Evolutionary conservation across 2,329 filamentous ascomycete species (phyloP).

Genomic region (Triangularia verruculosa): DNA sequence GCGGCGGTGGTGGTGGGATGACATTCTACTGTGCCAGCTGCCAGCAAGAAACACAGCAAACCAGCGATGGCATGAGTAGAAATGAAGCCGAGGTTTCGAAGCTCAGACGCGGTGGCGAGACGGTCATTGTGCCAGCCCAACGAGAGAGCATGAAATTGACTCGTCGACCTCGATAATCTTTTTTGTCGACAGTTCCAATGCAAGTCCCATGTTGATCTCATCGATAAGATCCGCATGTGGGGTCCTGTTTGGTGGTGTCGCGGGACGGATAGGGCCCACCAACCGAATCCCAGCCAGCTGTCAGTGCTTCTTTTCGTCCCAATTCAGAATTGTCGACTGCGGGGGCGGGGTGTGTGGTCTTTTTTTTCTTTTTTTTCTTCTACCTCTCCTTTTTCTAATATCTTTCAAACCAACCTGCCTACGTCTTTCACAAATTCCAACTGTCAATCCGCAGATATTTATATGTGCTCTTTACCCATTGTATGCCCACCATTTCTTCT

Average conservation of each 20-base stretch:
- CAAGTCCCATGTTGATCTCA: too few relatives aligned
- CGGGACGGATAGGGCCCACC: background rate
- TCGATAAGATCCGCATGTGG: background rate
- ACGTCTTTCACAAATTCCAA: background rate
- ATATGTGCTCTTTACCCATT: background rate
- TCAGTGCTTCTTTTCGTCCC: background rate
- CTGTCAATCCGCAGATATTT: background rate
- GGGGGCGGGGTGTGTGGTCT: slow-evolving; percentile 11
- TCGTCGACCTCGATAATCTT: background rate
- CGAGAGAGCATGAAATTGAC: background rate
- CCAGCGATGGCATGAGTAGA: background rate
- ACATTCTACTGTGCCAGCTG: background rate
- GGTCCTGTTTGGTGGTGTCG: background rate
- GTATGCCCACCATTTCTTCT: background rate
- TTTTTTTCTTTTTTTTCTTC: background rate
- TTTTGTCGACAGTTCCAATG: too few relatives aligned
- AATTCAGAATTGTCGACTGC: slow-evolving; percentile 5
- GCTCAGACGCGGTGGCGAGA: background rate
- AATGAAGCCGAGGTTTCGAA: background rate
- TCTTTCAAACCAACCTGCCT: background rate
- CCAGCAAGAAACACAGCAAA: background rate
- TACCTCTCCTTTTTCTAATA: background rate
- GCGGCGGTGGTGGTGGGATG: background rate
- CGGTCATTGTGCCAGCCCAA: background rate
- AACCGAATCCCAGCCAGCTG: background rate